Base-by-base conservation (phyloP, 441 rosid species). In the Manihot esculenta region DNA sequence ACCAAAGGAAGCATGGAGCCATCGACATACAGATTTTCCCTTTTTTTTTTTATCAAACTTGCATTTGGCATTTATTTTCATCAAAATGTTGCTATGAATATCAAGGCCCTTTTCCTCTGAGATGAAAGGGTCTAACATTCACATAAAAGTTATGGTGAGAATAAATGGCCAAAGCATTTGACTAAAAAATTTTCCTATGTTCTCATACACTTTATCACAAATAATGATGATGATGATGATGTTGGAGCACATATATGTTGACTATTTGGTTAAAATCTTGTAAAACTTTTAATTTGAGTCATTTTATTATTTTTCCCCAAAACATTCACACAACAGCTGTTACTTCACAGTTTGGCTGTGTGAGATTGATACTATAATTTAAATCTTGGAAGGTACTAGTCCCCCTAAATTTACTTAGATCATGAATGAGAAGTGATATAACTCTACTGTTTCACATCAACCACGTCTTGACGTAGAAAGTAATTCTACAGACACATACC, bases 391-490 rank as follows among this genome's bases (percentile, higher is more conserved):
- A 20, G 21, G 21, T 53, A 21, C 27, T 3, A 10, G n/a, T 21
- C 26, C 26, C 26, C 26, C 26, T 20, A 21, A 8, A 27, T 56
- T 17, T 21, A 17, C 9, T 24, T 24, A 33, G 21, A 26, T 35
- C 9, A 64, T 21, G 33, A 66, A 30, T 63, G 20, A 67, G n/a
- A 68, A 33, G 20, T 54, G 72, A 45, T 14, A 3, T 23, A 61
- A 35, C 21, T 45, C n/a, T 47, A 60, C 21, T 38, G 48, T 20
- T 35, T 48, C 59, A 21, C 30, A 41, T 57, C 55, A 27, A 57
- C 30, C 4, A 15, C 3, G 44, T 45, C 26, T 48, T 42, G 7
- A 44, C 14, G 20, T 14, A 64, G 38, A 26, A 64, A n/a, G 27
- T 62, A 41, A 62, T 35, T 11, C 13, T 21, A 4, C 27, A 41